Base-by-base conservation (phyloP, 2,329 filamentous ascomycete genomes). In the Monascus ruber region DNA sequence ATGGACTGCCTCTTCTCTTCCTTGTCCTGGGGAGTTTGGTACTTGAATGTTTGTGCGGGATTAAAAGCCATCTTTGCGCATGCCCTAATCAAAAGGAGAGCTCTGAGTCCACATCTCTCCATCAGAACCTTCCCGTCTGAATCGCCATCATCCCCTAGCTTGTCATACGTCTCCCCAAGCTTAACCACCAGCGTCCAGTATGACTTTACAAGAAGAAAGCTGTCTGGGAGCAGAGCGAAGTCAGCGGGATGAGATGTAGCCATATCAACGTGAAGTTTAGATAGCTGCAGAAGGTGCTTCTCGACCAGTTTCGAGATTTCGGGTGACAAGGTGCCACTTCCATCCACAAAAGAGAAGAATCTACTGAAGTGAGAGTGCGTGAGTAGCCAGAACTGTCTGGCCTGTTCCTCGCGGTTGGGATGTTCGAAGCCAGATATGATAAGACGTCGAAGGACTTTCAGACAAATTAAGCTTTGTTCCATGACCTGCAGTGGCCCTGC, bases 261-360 rank as follows among this genome's bases (percentile, higher is more conserved):
- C 81, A 96, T 89, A 40, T 86, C 81, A 31, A 93, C 72, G 57
- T 96, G 91, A 3, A 98, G 69, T 62, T 96, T 98, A 3, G 88
- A 81, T 36, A 96, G 81, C 55, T 96, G 88, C 33, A 95, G 65
- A 2, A 94, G 69, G 55, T 95, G 88, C 56, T 87, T 93, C 47
- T 84, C 83, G n/a, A 94, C 67, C 24, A 82, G 56, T 29, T 73
- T 74, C 42, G 76, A 74, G 24, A 78, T 72, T 4, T 65, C 61
- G 4, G 64, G 57, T 1, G 69, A 59, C 1, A 80, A 63, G 5
- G 67, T 63, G n/a, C 71, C 71, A 36, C 77, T 71, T 33, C 72
- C 68, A 47, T 72, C 71, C 37, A 81, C 69, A 42, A 82, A 75
- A 24, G 66, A 66, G 29, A 93, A 73, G 44, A 94, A 81, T 32